These are phyloP conservation scores for Ramaria sp. DNA, from an alignment of 768 basidiomycete species.

Conservation along the genomic window DNA sequence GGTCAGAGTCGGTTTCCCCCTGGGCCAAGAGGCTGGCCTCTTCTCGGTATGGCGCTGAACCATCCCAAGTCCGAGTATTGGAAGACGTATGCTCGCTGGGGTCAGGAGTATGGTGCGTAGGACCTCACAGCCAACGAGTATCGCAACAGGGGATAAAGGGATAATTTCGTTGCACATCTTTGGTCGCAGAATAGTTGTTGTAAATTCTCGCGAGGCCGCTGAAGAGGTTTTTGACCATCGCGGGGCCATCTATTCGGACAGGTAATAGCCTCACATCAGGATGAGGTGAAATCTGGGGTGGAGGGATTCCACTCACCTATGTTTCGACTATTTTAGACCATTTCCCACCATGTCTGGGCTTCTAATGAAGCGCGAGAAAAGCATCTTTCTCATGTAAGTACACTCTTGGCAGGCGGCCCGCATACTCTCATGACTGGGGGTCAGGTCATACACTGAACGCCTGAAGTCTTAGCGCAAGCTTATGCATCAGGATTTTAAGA, in stretches of 20 bases:
- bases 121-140: not conserved
- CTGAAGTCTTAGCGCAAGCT: slow-evolving; percentile 33
- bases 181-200: slow-evolving; percentile 9
- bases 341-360: slow-evolving; percentile 8
- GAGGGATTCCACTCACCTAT: not conserved
- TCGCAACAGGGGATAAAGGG: not conserved
- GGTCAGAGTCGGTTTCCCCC: not conserved
- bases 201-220: slow-evolving; percentile 12
- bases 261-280: not conserved
- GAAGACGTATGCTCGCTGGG: slow-evolving; percentile 17
- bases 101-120: slow-evolving; percentile 16
- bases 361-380: slow-evolving; percentile 8
- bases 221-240: slow-evolving; percentile 12
- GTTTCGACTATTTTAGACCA: not conserved
- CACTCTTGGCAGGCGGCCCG: not conserved
- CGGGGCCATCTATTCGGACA: slow-evolving; percentile 14
- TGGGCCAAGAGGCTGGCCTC: slow-evolving; percentile 7
- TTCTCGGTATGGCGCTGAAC: slow-evolving; percentile 2
- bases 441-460: slow-evolving; percentile 12
- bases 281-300: not conserved
- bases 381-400: slow-evolving; percentile 6
- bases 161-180: slow-evolving; percentile 6
- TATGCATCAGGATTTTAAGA: slow-evolving; percentile 26
- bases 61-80: slow-evolving; percentile 7
- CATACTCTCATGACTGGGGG: not conserved